Evolutionary conservation across 1,284 basidiomycete species (phyloP).

Genomic region (Heterobasidion irregulare): DNA sequence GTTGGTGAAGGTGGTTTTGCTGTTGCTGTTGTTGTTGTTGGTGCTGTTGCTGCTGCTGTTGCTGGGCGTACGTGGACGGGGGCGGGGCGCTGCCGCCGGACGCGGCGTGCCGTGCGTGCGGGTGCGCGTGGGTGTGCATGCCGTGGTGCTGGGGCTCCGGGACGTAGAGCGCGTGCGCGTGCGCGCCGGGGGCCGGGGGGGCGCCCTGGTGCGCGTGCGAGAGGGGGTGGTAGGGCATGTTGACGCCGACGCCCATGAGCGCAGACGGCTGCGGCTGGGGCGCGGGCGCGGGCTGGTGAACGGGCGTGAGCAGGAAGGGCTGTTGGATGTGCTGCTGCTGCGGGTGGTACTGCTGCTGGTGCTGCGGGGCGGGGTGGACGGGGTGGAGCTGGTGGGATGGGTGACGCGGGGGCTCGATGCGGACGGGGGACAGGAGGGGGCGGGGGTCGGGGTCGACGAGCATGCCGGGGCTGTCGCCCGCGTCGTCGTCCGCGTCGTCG

Average conservation of each 20-base stretch:
- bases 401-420: slow-evolving; percentile 7
- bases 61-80: slow-evolving; percentile 10
- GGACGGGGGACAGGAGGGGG: slow-evolving; percentile 5
- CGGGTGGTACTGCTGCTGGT: slow-evolving; percentile 15
- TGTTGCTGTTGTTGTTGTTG: too few relatives aligned
- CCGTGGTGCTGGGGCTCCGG: neutral
- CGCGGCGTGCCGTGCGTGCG: slow-evolving; percentile 7
- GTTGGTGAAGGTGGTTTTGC: slow-evolving; percentile 11
- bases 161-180: neutral
- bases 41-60: slow-evolving; percentile 5
- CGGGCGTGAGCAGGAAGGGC: slow-evolving; percentile 8
- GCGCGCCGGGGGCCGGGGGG: neutral
- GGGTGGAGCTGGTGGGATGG: slow-evolving; percentile 12
- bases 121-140: slow-evolving; percentile 12
- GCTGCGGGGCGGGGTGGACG: slow-evolving; percentile 5
- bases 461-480: slow-evolving; percentile 14
- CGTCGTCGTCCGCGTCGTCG: slow-evolving; percentile 30
- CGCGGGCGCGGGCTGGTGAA: neutral
- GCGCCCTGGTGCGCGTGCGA: slow-evolving; percentile 10
- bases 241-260: slow-evolving; percentile 6
- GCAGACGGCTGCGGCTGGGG: neutral
- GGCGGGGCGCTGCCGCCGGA: slow-evolving; percentile 14
- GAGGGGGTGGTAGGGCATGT: slow-evolving; percentile 9
- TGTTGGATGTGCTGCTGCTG: slow-evolving; percentile 17
- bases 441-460: slow-evolving; percentile 6